Conservation (phyloP, 495 filamentous ascomycete species). For the Stereocaulon alpinum region DNA sequence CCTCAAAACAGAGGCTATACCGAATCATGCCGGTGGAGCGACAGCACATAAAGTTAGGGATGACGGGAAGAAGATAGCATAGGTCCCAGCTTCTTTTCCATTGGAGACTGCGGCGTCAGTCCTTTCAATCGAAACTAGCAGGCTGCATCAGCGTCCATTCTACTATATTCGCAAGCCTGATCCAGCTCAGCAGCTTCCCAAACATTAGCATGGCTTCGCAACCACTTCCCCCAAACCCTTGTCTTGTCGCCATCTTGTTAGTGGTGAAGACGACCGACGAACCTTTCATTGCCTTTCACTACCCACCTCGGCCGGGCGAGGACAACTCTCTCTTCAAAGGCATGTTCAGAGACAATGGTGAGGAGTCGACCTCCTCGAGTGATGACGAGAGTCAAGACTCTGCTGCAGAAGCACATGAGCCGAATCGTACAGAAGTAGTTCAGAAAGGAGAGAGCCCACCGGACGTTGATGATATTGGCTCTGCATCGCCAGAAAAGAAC, state of each 20-base stretch:
- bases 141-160: not conserved
- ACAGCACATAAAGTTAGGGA: slow-evolving; percentile 10
- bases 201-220: slow-evolving; percentile 35
- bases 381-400: slow-evolving; percentile 36
- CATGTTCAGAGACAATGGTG: slow-evolving; percentile 7
- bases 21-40: slow-evolving; percentile 7
- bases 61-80: slow-evolving; percentile 14
- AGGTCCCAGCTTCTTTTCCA: not conserved
- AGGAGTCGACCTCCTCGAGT: slow-evolving; percentile 20
- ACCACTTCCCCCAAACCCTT: slow-evolving; percentile 43
- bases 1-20: slow-evolving; percentile 22
- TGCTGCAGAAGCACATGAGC: slow-evolving; percentile 31
- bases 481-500: slow-evolving; percentile 24
- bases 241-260: slow-evolving; percentile 70
- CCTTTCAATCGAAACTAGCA: not conserved
- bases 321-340: slow-evolving; percentile 20
- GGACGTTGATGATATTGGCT: slow-evolving; percentile 36
- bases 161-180: not conserved
- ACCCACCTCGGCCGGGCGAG: slow-evolving; percentile 54
- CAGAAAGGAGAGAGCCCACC: slow-evolving; percentile 19
- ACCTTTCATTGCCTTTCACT: slow-evolving; percentile 83
- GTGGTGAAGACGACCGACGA: slow-evolving; percentile 73
- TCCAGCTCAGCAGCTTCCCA: not conserved
- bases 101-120: not conserved
- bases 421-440: slow-evolving; percentile 20